Base-by-base conservation (phyloP, 2,329 filamentous ascomycete genomes). In the Cladosporium cucumerinum region DNA sequence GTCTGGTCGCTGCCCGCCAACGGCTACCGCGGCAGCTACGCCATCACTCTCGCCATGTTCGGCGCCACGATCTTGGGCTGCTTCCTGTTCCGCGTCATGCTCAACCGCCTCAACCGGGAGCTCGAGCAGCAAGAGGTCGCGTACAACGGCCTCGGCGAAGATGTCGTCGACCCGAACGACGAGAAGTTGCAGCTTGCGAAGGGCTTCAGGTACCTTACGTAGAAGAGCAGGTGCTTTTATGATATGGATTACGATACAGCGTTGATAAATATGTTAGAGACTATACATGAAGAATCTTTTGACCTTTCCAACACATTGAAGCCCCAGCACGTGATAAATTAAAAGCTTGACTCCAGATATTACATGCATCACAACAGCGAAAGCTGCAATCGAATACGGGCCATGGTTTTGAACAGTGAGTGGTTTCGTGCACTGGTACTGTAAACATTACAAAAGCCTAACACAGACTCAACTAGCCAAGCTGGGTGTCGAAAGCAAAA, bases 31-130 rank as follows among this genome's bases (percentile, higher is more conserved):
- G 83, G 85, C 77, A 87, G 85, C 66, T 89, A 89, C 70, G 86
- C 85, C 4, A 86, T 89, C 64, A 87, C 89, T 5, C 82, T 84
- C 16, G 80, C 85, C 71, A 89, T 89, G 86, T 89, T 88, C 70
- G 85, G 84, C 3, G 69, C 86, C 48, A 85, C 86, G 0, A 82
- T 87, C 34, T 39, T 80, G 0, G 85, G 85, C 5, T 87, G 60
- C 34, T 55, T 62, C 49, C 14, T 46, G 8, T 62, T 62, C 49
- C 23, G 36, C 16, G 21, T 55, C 32, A 62, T 62, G 60, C 49
- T 62, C 10, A 62, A 54, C 34, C 26, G 36, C 8, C 60, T 62
- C 23, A 62, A 62, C 49, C 21, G 36, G 32, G 60, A 62, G 23
- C 34, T 62, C 21, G 60, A 62, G 32, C 10, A 46, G 25, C 32